Base-by-base conservation (phyloP, 1,139 yeast genomes). In the Taiozyma sp. region DNA sequence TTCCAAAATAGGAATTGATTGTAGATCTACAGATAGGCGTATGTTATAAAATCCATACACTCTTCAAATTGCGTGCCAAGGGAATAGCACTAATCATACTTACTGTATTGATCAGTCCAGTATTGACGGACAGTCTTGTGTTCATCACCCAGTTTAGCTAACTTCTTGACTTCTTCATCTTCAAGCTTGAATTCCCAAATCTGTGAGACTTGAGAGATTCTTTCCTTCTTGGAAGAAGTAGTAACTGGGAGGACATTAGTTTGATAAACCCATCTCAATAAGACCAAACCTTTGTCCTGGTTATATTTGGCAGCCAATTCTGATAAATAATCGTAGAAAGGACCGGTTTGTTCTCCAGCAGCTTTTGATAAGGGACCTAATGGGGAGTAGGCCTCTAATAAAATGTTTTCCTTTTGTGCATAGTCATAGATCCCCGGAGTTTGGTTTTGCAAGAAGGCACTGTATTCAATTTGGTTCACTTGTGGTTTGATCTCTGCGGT, bases 381-480 rank as follows among this genome's bases (percentile, higher is more conserved):
- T 32, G 95, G 92, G 6, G 87, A 76, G 66, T 83, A 87, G 2
- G 92, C 90, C 62, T 81, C 85, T 34, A 87, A 57, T 50, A 76
- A 67, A 54, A 87, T 82, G 22, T 70, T 76, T 46, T 85, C 62
- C 48, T 76, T 67, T 59, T 78, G 70, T 54, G 79, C 71, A 62
- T 71, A 86, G 24, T 81, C 77, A 49, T 79, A 79, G 57, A 87
- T 78, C 1, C 82, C 88, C 1, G 87, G 84, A 13, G 89, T 75
- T 67, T 86, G 92, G 61, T 84, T 74, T 61, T 83, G 90, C 58
- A 86, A 74, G 64, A 83, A 83, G 1, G 91, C 83, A 64, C 77
- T 80, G 68, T 71, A 84, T 65, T 87, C 93, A 59, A 86, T 81
- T 67, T 87, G 93, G 66, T 84, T 81, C 43, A 84, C 83, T 46